Evolutionary conservation across 192 early-diverging fungal species (phyloP).

Genomic region (Spinellus fusiger): DNA sequence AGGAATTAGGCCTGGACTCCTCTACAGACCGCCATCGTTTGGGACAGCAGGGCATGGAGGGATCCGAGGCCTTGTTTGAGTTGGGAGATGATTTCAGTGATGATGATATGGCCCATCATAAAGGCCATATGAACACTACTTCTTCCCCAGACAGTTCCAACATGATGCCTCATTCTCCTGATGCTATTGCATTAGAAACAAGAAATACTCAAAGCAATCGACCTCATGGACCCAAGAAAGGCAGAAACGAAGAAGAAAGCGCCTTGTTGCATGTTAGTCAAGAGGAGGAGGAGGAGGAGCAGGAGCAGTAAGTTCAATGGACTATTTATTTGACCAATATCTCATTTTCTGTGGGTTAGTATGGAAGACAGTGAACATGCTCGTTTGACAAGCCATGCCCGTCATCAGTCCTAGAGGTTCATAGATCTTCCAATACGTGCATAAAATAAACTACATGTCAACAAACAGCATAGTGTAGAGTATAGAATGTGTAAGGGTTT

Average conservation of each 20-base stretch:
- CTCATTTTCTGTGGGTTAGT: slow-evolving; percentile 12
- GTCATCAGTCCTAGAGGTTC: slow-evolving; percentile 11
- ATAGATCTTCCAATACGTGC: not conserved
- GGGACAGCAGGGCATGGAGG: slow-evolving; percentile 25
- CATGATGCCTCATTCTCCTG: not conserved
- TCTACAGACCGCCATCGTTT: slow-evolving; percentile 16
- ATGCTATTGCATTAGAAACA: not conserved
- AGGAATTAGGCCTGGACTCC: slow-evolving; percentile 35
- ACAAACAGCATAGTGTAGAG: too few relatives aligned
- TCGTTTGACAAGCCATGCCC: slow-evolving; percentile 9
- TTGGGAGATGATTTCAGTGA: slow-evolving; percentile 63
- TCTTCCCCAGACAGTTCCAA: too few relatives aligned
- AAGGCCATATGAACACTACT: slow-evolving; percentile 2
- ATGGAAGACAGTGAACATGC: slow-evolving; percentile 17
- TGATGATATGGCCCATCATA: slow-evolving; percentile 37
- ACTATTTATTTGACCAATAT: not conserved
- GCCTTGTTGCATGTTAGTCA: slow-evolving; percentile 26
- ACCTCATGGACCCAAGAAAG: not conserved
- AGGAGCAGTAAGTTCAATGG: slow-evolving; percentile 27
- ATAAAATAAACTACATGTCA: not conserved
- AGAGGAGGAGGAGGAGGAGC: slow-evolving; percentile 34
- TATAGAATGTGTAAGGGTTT: too few relatives aligned
- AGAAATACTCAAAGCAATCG: not conserved
- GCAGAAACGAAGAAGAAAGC: slow-evolving; percentile 9
- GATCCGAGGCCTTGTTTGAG: slow-evolving; percentile 50